Percentiles rank a stretch among this genome's conserved stretches.
These are phyloP conservation scores for Colletotrichum viniferum DNA, from an alignment of 2,329 filamentous ascomycete genomes.

Conservation along the genomic window DNA sequence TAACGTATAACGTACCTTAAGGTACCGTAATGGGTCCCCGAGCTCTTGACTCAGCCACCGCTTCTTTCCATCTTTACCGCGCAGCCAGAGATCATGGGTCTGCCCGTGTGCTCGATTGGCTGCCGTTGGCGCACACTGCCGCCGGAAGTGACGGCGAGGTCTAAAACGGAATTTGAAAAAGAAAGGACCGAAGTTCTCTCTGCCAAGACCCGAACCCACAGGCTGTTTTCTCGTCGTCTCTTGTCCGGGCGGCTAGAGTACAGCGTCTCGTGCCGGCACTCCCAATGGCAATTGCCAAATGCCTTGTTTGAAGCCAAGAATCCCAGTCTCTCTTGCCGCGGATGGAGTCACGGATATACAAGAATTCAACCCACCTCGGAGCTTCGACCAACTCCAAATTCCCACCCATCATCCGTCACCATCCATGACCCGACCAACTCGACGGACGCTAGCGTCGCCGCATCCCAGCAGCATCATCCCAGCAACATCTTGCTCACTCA, in stretches of 20 bases:
- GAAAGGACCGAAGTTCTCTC: not conserved
- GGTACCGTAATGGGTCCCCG: not conserved
- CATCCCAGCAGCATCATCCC: not conserved
- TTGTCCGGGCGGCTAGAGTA: not conserved
- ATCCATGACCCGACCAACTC: not conserved
- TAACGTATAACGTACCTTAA: not conserved
- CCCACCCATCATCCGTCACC: not conserved
- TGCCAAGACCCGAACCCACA: not conserved
- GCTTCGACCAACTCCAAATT: slow-evolving; percentile 1
- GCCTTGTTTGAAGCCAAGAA: not conserved
- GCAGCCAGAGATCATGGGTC: not conserved
- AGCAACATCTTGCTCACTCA: not conserved
- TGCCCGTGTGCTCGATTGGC: slow-evolving; percentile 9
- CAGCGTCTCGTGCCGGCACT: not conserved
- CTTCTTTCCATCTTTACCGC: slow-evolving; percentile 5
- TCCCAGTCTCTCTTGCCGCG: not conserved
- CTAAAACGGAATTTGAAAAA: not conserved
- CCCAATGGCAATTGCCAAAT: slow-evolving; percentile 8
- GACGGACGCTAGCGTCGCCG: not conserved
- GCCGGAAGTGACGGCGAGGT: not conserved
- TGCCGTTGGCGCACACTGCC: slow-evolving; percentile 13
- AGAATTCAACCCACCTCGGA: not conserved
- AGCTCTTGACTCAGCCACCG: not conserved
- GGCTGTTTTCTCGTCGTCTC: not conserved
- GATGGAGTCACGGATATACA: slow-evolving; percentile 16